These are phyloP conservation scores for Alternaria gansuensis DNA, from an alignment of 2,329 filamentous ascomycete genomes.

Conservation along the genomic window DNA sequence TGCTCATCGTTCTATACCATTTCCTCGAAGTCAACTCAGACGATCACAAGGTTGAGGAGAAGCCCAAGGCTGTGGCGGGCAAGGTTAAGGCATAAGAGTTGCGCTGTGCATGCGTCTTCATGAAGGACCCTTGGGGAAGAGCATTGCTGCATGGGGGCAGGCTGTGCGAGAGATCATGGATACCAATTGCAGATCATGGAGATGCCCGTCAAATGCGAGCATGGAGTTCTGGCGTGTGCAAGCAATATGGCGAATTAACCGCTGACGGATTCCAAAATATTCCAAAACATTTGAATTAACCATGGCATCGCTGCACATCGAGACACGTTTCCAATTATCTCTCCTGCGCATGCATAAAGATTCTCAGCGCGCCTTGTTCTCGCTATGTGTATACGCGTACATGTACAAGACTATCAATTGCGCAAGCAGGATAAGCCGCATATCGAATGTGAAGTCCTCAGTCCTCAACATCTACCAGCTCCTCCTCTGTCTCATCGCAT, in stretches of 20 bases:
- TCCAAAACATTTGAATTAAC: neutral
- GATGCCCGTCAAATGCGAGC: neutral
- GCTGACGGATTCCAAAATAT: neutral
- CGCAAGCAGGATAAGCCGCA: neutral
- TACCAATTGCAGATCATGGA: conserved; percentile 1
- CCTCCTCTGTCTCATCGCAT: conserved; percentile 61
- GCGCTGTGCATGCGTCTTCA: neutral
- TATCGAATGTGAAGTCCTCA: conserved; percentile 13
- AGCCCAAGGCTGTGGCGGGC: conserved; percentile 38
- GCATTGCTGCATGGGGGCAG: neutral
- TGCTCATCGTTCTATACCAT: conserved; percentile 93
- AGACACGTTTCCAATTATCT: neutral
- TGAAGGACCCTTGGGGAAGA: neutral
- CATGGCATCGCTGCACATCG: neutral
- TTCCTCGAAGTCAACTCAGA: conserved; percentile 94
- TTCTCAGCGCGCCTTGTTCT: conserved; percentile 3
- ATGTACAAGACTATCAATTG: conserved; percentile 8
- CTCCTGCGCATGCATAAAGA: neutral
- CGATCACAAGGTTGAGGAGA: conserved; percentile 53
- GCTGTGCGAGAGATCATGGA: neutral
- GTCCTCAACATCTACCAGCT: conserved; percentile 47
- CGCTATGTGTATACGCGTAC: conserved; percentile 20
- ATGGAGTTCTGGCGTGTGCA: conserved; percentile 20
- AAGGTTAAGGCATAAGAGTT: conserved; percentile 40
- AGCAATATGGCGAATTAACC: neutral